Evolutionary conservation across 225 moss, liverwort and hornwort genomes (phyloP).

Genomic region (Ulota crispa): DNA sequence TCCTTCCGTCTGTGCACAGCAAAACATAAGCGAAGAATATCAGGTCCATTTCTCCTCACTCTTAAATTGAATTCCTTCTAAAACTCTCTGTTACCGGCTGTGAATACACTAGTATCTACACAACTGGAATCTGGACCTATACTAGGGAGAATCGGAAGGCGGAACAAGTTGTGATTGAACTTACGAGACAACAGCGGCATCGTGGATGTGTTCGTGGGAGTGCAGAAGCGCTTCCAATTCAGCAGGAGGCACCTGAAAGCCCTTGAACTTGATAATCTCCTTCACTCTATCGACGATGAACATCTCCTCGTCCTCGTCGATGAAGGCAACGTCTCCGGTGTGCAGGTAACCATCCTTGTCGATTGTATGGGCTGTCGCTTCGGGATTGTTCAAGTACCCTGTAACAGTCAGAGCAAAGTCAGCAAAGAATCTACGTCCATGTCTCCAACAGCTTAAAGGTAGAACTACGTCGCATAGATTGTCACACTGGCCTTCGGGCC

Average conservation of each 20-base stretch:
- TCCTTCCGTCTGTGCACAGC: conserved; percentile 52
- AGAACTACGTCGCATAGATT: background rate
- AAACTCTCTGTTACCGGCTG: background rate
- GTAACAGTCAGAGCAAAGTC: background rate
- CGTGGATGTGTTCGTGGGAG: conserved; percentile 57
- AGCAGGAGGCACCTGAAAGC: conserved; percentile 94
- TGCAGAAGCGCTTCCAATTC: conserved; percentile 78
- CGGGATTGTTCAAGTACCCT: conserved; percentile 80
- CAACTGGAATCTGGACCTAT: background rate
- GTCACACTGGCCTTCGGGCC: background rate
- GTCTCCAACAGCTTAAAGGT: background rate
- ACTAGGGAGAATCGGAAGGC: background rate
- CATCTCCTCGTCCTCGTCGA: conserved; percentile 88
- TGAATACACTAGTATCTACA: background rate
- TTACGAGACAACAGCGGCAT: conserved; percentile 86
- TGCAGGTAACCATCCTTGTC: conserved; percentile 85
- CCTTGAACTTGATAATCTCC: conserved; percentile 94
- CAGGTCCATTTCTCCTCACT: background rate
- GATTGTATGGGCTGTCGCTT: conserved; percentile 63
- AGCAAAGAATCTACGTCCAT: background rate
- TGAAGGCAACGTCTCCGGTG: conserved; percentile 79
- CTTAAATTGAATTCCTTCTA: background rate
- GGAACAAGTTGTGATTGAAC: background rate
- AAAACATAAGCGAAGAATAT: background rate
- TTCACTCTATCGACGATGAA: conserved; percentile 97